Evolutionary conservation across 106 monocot genomes (phyloP).

Genomic region (Xerophyta viscosa): DNA sequence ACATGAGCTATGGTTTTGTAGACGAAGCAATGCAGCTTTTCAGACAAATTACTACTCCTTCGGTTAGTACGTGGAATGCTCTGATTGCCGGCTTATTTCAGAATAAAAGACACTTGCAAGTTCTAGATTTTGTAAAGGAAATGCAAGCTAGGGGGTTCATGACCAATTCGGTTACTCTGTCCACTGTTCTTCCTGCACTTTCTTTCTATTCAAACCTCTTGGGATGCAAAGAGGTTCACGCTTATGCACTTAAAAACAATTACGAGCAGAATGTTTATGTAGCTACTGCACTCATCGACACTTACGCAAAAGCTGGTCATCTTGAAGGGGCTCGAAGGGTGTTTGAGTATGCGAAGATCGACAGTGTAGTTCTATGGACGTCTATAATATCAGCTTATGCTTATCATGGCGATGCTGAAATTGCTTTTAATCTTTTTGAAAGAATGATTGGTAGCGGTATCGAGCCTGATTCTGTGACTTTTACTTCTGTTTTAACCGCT

Average conservation of each 20-base stretch:
- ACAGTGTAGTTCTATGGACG: conserved; percentile 5
- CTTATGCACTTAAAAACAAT: conserved; percentile 27
- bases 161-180: conserved; percentile 34
- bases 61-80: conserved; percentile 34
- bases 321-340: conserved; percentile 5
- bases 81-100: conserved; percentile 28
- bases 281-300: conserved; percentile 16
- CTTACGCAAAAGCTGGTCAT: conserved; percentile 5
- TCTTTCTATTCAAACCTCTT: conserved; percentile 29
- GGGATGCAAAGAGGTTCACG: conserved; percentile 26
- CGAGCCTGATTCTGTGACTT: conserved; percentile 13
- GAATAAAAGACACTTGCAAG: conserved; percentile 16
- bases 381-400: conserved; percentile 10
- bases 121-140: conserved; percentile 6
- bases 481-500: conserved; percentile 32
- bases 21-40: conserved; percentile 26
- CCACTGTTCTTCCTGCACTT: conserved; percentile 26
- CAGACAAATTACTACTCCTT: conserved; percentile 4
- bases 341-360: not conserved
- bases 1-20: conserved; percentile 37
- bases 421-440: not conserved
- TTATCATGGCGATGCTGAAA: conserved; percentile 1
- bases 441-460: not conserved
- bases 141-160: conserved; percentile 29
- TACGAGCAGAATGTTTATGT: conserved; percentile 29